Evolutionary conservation across 192 early-diverging fungal genomes (phyloP).

Genomic region (Cetraspora pellucida): DNA sequence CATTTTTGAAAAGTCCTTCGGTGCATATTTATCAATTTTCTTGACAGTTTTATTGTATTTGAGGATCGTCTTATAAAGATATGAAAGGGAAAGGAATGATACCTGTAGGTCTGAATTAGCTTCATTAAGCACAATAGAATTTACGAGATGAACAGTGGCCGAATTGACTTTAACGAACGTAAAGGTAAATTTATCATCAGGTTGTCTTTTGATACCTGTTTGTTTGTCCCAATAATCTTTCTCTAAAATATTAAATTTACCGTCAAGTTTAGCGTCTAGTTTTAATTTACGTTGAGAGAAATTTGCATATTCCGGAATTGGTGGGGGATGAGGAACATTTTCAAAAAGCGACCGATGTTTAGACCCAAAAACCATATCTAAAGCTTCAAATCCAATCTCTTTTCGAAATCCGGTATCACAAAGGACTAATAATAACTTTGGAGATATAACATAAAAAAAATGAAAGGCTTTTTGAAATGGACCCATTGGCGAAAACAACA

Average conservation of each 20-base stretch:
- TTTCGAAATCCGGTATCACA: too few relatives aligned
- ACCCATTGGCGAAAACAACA: too few relatives aligned
- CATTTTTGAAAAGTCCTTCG: conserved; percentile 6
- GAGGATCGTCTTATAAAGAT: conserved; percentile 21
- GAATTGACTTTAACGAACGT: conserved; percentile 17
- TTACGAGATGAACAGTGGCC: conserved; percentile 18
- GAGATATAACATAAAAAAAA: too few relatives aligned
- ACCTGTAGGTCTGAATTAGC: conserved; percentile 13
- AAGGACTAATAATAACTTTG: too few relatives aligned
- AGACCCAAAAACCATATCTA: too few relatives aligned
- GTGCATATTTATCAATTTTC: not conserved
- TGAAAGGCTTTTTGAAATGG: too few relatives aligned
- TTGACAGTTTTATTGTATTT: conserved; percentile 15
- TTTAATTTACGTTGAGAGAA: not conserved
- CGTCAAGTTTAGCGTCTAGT: not conserved
- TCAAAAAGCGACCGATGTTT: too few relatives aligned
- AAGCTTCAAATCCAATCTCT: too few relatives aligned
- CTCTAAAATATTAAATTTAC: not conserved
- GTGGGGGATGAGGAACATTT: not conserved
- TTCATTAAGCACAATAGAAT: conserved; percentile 17
- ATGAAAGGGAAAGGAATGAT: conserved; percentile 19
- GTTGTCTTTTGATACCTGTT: not conserved
- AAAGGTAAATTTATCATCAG: conserved; percentile 22
- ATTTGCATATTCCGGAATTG: not conserved
- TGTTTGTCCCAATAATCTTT: too few relatives aligned